Conservation (phyloP, 1,139 yeast species). For the Sugiyamaella castrensis region DNA sequence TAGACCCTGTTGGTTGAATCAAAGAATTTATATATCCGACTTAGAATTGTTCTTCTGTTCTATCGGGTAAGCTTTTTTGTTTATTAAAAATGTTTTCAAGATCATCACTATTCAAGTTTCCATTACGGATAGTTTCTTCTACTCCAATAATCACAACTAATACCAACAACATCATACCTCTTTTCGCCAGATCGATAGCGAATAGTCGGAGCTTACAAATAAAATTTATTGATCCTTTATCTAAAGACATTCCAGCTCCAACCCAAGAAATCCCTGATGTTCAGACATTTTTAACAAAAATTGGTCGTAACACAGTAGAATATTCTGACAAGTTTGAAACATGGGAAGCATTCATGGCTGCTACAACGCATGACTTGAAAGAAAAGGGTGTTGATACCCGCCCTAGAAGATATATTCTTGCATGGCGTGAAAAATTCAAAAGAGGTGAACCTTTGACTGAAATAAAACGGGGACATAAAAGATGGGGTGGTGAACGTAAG, state of each 20-base stretch:
- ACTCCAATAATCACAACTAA: slow-evolving; percentile 8
- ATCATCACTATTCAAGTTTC: slow-evolving; percentile 2
- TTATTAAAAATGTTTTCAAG: slow-evolving; percentile 10
- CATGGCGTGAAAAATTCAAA: slow-evolving; percentile 48
- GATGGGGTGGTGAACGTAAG: slow-evolving; percentile 87
- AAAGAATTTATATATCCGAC: too few relatives aligned
- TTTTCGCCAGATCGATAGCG: slow-evolving; percentile 1
- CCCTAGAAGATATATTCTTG: slow-evolving; percentile 53
- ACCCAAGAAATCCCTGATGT: slow-evolving; percentile 64
- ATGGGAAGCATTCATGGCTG: slow-evolving; percentile 64
- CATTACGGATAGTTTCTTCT: slow-evolving; percentile 1
- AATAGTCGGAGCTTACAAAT: neutral
- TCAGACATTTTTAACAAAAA: slow-evolving; percentile 61
- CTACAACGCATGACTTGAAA: slow-evolving; percentile 59
- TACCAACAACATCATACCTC: neutral
- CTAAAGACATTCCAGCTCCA: slow-evolving; percentile 42
- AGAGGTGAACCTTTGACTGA: slow-evolving; percentile 59
- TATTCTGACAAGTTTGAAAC: slow-evolving; percentile 68
- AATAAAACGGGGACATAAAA: slow-evolving; percentile 64
- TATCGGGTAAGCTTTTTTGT: too few relatives aligned
- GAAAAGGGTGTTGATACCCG: slow-evolving; percentile 75
- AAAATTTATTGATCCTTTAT: slow-evolving; percentile 13
- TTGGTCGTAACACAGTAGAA: slow-evolving; percentile 74
- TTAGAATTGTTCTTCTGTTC: too few relatives aligned
- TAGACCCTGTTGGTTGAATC: too few relatives aligned